phyloP scores from a whole-genome alignment of 2,329 filamentous ascomycete genomes.

The Ilyonectria mors-panacis region DNA sequence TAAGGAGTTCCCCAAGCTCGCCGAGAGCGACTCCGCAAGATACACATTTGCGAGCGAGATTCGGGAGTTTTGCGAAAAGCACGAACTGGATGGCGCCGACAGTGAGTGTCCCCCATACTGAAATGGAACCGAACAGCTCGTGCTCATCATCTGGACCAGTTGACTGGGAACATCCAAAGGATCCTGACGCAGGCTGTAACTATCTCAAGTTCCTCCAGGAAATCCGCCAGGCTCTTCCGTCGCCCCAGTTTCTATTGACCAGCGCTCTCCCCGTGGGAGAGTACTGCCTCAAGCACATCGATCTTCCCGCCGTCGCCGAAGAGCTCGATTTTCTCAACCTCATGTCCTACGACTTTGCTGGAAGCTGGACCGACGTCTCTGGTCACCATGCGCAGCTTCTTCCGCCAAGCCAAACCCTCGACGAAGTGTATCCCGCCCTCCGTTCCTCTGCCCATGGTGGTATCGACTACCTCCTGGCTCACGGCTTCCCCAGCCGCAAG shows the following conservation, averaged over 20 bases:
- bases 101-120: slow-evolving; percentile 56
- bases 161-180: slow-evolving; percentile 78
- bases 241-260: slow-evolving; percentile 70
- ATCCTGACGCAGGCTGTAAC: slow-evolving; percentile 67
- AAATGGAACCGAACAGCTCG: neutral
- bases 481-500: slow-evolving; percentile 70
- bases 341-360: slow-evolving; percentile 79
- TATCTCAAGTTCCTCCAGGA: slow-evolving; percentile 70
- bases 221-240: slow-evolving; percentile 69
- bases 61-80: slow-evolving; percentile 68
- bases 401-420: slow-evolving; percentile 52
- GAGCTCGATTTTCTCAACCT: slow-evolving; percentile 75
- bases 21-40: slow-evolving; percentile 62
- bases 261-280: slow-evolving; percentile 75
- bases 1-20: slow-evolving; percentile 72
- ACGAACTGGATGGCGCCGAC: slow-evolving; percentile 75
- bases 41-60: slow-evolving; percentile 70
- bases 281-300: slow-evolving; percentile 74
- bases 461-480: slow-evolving; percentile 66
- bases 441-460: slow-evolving; percentile 67
- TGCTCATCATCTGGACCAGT: slow-evolving; percentile 57
- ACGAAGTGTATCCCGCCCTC: slow-evolving; percentile 47
- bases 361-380: slow-evolving; percentile 72
- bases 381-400: slow-evolving; percentile 77
- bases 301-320: slow-evolving; percentile 64